phyloP scores from a whole-genome alignment of 1,284 basidiomycete genomes.

The Rhizopogon parksii region DNA sequence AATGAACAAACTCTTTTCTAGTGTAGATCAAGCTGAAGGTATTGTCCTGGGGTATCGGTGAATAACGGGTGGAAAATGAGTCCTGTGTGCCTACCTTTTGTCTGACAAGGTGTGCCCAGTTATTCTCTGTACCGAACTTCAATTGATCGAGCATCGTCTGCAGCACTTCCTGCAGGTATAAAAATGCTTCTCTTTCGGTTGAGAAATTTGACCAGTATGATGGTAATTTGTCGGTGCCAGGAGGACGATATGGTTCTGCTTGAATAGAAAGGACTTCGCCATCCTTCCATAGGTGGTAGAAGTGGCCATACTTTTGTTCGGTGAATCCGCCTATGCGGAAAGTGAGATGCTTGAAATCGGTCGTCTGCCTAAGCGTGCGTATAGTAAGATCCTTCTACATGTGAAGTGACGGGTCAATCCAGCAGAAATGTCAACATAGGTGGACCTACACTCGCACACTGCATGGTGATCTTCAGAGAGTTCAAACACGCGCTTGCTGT shows the following conservation, averaged over 20 bases:
- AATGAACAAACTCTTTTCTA: constrained; percentile 26
- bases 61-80: not conserved
- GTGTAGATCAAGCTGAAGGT: constrained; percentile 31
- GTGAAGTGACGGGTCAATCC: not conserved
- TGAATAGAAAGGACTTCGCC: constrained; percentile 36
- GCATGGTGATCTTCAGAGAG: not conserved
- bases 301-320: constrained; percentile 12
- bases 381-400: constrained; percentile 2
- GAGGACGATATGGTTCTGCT: constrained; percentile 25
- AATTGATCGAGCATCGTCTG: constrained; percentile 35
- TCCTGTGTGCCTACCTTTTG: constrained; percentile 10
- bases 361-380: constrained; percentile 19
- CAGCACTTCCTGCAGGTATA: constrained; percentile 25
- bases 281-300: constrained; percentile 28
- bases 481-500: not conserved
- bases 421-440: not conserved
- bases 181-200: constrained; percentile 20
- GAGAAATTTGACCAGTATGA: not conserved
- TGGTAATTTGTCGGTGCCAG: constrained; percentile 5
- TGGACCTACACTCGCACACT: constrained; percentile 1
- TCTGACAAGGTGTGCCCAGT: constrained; percentile 38
- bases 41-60: constrained; percentile 10
- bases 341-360: constrained; percentile 21
- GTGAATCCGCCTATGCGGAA: constrained; percentile 14
- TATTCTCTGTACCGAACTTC: constrained; percentile 34